Evolutionary conservation across 73 alveolate genomes (phyloP), one percentile per base, ranked within the genome.

Genomic region (Durusdinium trenchii): DNA sequence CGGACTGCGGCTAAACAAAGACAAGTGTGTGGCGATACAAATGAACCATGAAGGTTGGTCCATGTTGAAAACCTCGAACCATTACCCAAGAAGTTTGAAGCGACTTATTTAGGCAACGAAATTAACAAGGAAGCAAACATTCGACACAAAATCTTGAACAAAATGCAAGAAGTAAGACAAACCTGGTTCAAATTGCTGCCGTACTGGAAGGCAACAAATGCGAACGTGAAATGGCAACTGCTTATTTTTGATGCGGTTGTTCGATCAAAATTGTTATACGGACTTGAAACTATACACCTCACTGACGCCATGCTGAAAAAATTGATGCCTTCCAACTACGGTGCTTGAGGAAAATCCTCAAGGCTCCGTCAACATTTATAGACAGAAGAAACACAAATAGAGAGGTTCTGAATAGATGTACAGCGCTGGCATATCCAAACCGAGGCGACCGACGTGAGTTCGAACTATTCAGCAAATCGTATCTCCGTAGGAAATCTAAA

Each of bases 291-390:
- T 3, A 16, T 83, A 46, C 75, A 47, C 52, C 94, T 83, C 94
- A 83, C 94, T 35, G 30, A 51, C 23, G 75, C 94, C 5, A 23
- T 47, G 73, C 36, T 46, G 45, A 50, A 47, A 83, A 50, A 50
- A 47, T 47, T n/a, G 94, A 83, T n/a, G 94, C 76, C 64, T 83
- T 83, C 94, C 94, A 83, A 50, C 52, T 46, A 51, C 43, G 94
- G 9, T 10, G 75, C 28, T n/a, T 83, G 94, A 51, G 94, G 50
- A 83, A 18, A 83, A 83, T 83, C 51, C 42, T 84, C 6, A 36
- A 51, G 26, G 6, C 36, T 20, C 73, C 73, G 42, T 32, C 94
- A 0, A 84, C 76, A 32, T 84, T 46, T 36, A 12, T 83, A 0
- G 46, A n/a, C 76, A 47, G 94, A 35, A 35, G 69, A 2, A 83